Percentiles rank a stretch among this genome's conserved stretches.
These are phyloP conservation scores for Musa beccarii DNA, from an alignment of 176 grass and related monocot genomes.

Conservation along the genomic window DNA sequence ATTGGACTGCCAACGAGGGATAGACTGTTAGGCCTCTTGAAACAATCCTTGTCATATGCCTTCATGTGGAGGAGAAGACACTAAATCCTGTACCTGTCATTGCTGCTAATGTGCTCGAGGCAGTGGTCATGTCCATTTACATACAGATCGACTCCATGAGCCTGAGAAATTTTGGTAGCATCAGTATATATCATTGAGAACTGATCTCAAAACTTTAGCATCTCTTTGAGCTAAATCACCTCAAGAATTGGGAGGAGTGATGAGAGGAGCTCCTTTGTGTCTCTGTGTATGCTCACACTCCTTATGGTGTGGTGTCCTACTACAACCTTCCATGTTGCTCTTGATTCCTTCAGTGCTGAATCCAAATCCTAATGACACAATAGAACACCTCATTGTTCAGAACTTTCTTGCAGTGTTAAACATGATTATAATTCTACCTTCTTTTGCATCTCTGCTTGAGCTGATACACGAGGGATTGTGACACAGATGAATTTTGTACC, in stretches of 20 bases:
- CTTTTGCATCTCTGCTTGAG: not conserved
- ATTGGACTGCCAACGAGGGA: conserved; percentile 28
- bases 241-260: conserved; percentile 50
- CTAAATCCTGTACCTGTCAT: conserved; percentile 40
- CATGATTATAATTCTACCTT: not conserved
- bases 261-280: conserved; percentile 46
- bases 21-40: not conserved
- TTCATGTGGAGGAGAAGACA: not conserved
- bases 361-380: conserved; percentile 35
- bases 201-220: not conserved
- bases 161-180: conserved; percentile 23
- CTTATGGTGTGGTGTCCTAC: conserved; percentile 65
- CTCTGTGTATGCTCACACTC: conserved; percentile 46
- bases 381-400: not conserved
- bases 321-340: conserved; percentile 56
- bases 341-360: conserved; percentile 28
- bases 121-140: conserved; percentile 76
- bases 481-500: conserved; percentile 20
- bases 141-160: conserved; percentile 43
- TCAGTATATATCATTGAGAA: not conserved
- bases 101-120: conserved; percentile 70
- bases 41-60: not conserved
- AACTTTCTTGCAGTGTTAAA: not conserved
- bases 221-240: conserved; percentile 18
- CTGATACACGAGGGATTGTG: not conserved